phyloP scores from a whole-genome alignment of 208 protist genomes.

The Leishmania tarentolae region DNA sequence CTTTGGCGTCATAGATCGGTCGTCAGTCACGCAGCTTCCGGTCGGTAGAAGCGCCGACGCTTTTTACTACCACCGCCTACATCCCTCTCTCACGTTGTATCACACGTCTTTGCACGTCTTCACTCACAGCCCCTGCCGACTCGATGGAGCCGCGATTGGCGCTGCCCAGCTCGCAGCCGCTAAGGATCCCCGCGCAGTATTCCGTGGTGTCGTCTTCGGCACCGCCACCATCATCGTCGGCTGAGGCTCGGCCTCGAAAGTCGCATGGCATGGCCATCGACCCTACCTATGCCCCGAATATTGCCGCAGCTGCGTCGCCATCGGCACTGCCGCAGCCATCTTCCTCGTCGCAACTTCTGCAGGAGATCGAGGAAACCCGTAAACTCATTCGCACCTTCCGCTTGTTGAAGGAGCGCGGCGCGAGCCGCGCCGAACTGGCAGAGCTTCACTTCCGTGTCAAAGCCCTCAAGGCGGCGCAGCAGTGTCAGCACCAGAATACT shows the following conservation, averaged over 20 bases:
- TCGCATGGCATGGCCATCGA: not conserved
- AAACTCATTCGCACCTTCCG: conserved; percentile 42
- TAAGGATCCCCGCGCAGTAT: not conserved
- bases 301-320: not conserved
- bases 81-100: not conserved
- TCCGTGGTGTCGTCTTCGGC: not conserved
- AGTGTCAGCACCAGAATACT: not conserved
- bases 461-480: conserved; percentile 24
- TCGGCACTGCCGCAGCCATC: not conserved
- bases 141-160: not conserved
- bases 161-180: not conserved
- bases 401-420: conserved; percentile 44
- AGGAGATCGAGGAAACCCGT: conserved; percentile 43
- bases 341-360: conserved; percentile 31
- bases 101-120: not conserved
- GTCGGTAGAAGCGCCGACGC: not conserved
- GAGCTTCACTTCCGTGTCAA: conserved; percentile 29
- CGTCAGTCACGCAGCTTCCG: not conserved
- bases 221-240: not conserved
- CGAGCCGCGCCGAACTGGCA: conserved; percentile 29
- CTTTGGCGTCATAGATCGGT: not conserved
- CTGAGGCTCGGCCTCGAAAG: not conserved
- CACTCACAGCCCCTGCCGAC: not conserved
- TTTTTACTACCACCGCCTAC: not conserved
- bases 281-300: not conserved